A percentile compares a stretch with the other conserved stretches of the same genome.
Evolutionary conservation across 228 moss, liverwort and hornwort species (phyloP).

Genomic region (Sphagnum fallax): DNA sequence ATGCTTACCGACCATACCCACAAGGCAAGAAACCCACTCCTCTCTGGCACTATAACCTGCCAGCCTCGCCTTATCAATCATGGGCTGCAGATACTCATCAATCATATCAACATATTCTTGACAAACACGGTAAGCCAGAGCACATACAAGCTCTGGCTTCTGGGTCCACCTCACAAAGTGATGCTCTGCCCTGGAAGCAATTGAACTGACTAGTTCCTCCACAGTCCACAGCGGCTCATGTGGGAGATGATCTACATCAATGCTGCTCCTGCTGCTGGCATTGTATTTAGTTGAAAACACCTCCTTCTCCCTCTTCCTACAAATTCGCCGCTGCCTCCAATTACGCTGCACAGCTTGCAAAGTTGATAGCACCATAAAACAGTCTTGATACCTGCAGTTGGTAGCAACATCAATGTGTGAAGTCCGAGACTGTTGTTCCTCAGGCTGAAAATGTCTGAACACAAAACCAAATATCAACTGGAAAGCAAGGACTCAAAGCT

Average conservation of each 20-base stretch:
- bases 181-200: constrained; percentile 59
- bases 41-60: constrained; percentile 79
- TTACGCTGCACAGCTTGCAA: constrained; percentile 79
- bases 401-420: neutral
- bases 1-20: constrained; percentile 62
- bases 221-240: constrained; percentile 83
- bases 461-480: too few species aligned
- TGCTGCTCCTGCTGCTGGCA: constrained; percentile 2
- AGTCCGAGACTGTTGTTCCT: too few species aligned
- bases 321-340: constrained; percentile 49
- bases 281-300: constrained; percentile 3
- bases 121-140: constrained; percentile 70
- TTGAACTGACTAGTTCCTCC: constrained; percentile 65
- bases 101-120: constrained; percentile 79
- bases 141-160: constrained; percentile 85
- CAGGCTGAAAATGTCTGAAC: too few species aligned
- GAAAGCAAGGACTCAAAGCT: too few species aligned
- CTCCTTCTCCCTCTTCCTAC: constrained; percentile 11
- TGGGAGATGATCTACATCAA: constrained; percentile 8
- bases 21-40: constrained; percentile 84
- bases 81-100: constrained; percentile 80
- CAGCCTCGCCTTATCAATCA: constrained; percentile 71
- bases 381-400: constrained; percentile 56
- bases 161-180: constrained; percentile 83
- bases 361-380: constrained; percentile 71